phyloP scores from a whole-genome alignment of 1,284 basidiomycete genomes.

The Sanguinoderma infundibulare region DNA sequence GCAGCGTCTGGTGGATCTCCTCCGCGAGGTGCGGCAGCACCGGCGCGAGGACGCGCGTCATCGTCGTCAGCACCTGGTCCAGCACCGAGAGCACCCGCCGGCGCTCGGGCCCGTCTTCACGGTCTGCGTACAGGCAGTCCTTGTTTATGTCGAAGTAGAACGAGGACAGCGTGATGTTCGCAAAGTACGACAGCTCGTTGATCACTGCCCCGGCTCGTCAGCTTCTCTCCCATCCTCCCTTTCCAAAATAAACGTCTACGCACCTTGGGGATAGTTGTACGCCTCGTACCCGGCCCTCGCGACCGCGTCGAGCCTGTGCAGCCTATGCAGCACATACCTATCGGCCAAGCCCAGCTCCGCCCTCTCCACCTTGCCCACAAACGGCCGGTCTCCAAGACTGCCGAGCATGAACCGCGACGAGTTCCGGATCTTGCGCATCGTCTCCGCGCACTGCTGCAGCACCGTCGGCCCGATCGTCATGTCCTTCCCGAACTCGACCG shows the following conservation, averaged over 20 bases:
- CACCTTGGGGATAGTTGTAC: slow-evolving; percentile 89
- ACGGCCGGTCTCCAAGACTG: slow-evolving; percentile 61
- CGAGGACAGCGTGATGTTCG: slow-evolving; percentile 74
- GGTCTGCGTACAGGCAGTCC: slow-evolving; percentile 87
- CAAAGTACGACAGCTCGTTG: slow-evolving; percentile 64
- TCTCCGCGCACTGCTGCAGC: slow-evolving; percentile 79
- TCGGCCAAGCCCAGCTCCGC: slow-evolving; percentile 74
- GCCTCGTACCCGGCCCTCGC: slow-evolving; percentile 73
- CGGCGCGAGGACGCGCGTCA: slow-evolving; percentile 82
- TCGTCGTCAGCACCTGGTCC: slow-evolving; percentile 71
- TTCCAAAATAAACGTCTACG: slow-evolving; percentile 16
- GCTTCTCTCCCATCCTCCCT: neutral
- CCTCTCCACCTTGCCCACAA: slow-evolving; percentile 41
- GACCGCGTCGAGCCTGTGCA: slow-evolving; percentile 72
- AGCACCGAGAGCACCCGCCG: slow-evolving; percentile 74
- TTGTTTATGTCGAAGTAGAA: slow-evolving; percentile 95
- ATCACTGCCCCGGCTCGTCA: slow-evolving; percentile 48
- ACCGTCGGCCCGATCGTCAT: slow-evolving; percentile 85
- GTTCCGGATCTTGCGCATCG: slow-evolving; percentile 87
- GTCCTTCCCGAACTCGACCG: slow-evolving; percentile 90
- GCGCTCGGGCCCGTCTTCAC: slow-evolving; percentile 55
- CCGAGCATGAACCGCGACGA: slow-evolving; percentile 90
- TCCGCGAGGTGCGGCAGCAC: slow-evolving; percentile 92
- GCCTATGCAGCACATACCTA: slow-evolving; percentile 85
- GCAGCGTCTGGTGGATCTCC: slow-evolving; percentile 72